phyloP scores from a whole-genome alignment of 2,329 filamentous ascomycete genomes.

The Xylariaceae sp. region DNA sequence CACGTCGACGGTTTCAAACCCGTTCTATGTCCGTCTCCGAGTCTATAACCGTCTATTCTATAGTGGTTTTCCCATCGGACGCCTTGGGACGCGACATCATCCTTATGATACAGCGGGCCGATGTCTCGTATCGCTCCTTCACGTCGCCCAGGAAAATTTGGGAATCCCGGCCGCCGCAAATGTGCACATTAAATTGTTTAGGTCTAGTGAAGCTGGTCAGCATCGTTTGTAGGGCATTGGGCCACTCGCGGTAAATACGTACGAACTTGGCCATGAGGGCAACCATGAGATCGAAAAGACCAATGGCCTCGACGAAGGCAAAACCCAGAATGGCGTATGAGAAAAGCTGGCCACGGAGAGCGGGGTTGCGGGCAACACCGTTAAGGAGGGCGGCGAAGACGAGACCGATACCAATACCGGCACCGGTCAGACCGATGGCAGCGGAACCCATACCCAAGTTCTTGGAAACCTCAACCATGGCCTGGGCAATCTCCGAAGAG shows the following conservation, averaged over 20 bases:
- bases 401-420: slow-evolving; percentile 92
- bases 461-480: slow-evolving; percentile 86
- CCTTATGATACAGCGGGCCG: slow-evolving; percentile 23
- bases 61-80: slow-evolving; percentile 34
- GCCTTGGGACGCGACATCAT: slow-evolving; percentile 24
- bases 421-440: slow-evolving; percentile 87
- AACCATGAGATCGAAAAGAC: slow-evolving; percentile 88
- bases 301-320: slow-evolving; percentile 89
- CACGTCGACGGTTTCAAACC: slow-evolving; percentile 22
- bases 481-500: slow-evolving; percentile 83
- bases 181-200: slow-evolving; percentile 32
- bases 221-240: slow-evolving; percentile 11
- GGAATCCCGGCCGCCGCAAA: slow-evolving; percentile 31
- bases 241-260: slow-evolving; percentile 37
- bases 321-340: slow-evolving; percentile 93
- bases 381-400: slow-evolving; percentile 88
- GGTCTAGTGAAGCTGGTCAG: slow-evolving; percentile 27
- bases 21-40: slow-evolving; percentile 23
- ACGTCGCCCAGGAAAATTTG: slow-evolving; percentile 31
- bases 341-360: slow-evolving; percentile 92
- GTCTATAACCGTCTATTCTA: slow-evolving; percentile 36
- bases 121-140: slow-evolving; percentile 26
- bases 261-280: slow-evolving; percentile 91
- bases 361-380: slow-evolving; percentile 89
- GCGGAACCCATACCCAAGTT: slow-evolving; percentile 86